Conservation (phyloP, 2,329 filamentous ascomycete genomes). For the Waltergamsia citrina region DNA sequence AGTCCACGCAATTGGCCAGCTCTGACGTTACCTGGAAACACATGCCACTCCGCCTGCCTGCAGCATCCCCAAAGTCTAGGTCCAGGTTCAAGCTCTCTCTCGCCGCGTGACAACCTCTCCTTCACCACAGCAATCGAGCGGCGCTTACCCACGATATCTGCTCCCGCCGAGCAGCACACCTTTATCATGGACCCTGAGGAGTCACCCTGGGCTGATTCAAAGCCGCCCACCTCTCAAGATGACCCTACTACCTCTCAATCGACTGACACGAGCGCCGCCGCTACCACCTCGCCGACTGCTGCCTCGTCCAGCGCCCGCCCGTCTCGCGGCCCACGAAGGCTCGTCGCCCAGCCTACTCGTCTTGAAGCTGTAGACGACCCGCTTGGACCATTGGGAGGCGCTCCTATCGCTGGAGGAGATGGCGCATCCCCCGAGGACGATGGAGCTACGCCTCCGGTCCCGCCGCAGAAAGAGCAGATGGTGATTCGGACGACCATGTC, state of each 20-base stretch:
- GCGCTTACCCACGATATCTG: not conserved
- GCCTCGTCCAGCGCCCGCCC: slow-evolving; percentile 23
- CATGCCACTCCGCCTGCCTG: not conserved
- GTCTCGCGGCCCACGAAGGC: slow-evolving; percentile 45
- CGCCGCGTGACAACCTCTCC: slow-evolving; percentile 1
- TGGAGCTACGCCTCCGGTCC: slow-evolving; percentile 47
- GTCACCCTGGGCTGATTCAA: slow-evolving; percentile 43
- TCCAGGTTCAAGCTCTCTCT: too few relatives aligned
- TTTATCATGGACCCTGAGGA: slow-evolving; percentile 39
- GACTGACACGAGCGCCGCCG: not conserved
- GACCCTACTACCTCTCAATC: slow-evolving; percentile 7
- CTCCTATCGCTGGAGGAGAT: slow-evolving; percentile 33
- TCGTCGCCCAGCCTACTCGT: slow-evolving; percentile 67
- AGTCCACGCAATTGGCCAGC: not conserved
- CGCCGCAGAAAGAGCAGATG: slow-evolving; percentile 58
- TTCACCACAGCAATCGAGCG: slow-evolving; percentile 4
- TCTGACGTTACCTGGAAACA: not conserved
- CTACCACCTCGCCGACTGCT: not conserved
- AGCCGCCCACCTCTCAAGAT: slow-evolving; percentile 17
- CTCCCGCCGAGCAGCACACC: not conserved
- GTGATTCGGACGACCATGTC: slow-evolving; percentile 50
- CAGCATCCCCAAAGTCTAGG: slow-evolving; percentile 1
- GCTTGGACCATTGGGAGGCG: slow-evolving; percentile 65
- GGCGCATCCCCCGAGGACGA: slow-evolving; percentile 22
- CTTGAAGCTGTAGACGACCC: slow-evolving; percentile 72